Evolutionary conservation across 106 monocot genomes (phyloP), one percentile per base, ranked within the genome.

Genomic region (Narthecium ossifragum): DNA sequence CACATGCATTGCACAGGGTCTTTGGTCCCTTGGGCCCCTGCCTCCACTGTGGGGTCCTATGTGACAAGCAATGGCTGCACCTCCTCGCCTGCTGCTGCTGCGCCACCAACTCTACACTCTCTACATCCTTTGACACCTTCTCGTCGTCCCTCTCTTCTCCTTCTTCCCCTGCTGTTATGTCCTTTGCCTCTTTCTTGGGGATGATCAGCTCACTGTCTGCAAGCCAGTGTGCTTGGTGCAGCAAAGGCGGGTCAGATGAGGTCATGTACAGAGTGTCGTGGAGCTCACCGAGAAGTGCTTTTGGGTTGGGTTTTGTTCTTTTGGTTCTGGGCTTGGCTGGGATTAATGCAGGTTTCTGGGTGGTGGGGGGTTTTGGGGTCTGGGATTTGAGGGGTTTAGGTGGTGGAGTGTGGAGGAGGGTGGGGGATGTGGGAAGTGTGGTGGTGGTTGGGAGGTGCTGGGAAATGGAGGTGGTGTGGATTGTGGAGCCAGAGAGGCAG

Each of bases 31-130:
- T 26, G 5, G 91, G 91, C 3, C 86, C 91, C 15, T 73, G 73
- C 45, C 91, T 86, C 86, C 91, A 91, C 74, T 91, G 91, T 21
- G 86, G 91, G 0, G 91, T 91, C 82, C 72, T 86, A 26, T 86
- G 70, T 22, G 86, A 86, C 21, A 76, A 53, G 73, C 91, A 91
- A 46, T 91, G 91, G 36, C 66, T 71, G 76, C 91, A 91, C 66
- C 79, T 67, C 74, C 77, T 79, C n/a, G 14, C 6, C 12, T 43
- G 43, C 18, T 43, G 6, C 18, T 43, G 43, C 15, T 39, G 1
- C n/a, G n/a, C n/a, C n/a, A n/a, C n/a, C n/a, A n/a, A n/a, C n/a
- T n/a, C n/a, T n/a, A n/a, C n/a, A n/a, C n/a, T n/a, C n/a, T n/a
- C n/a, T n/a, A n/a, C n/a, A n/a, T n/a, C n/a, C n/a, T n/a, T 39